Evolutionary conservation across 2,329 filamentous ascomycete genomes (phyloP), one percentile per base, ranked within the genome.

Genomic region (Dactylellina haptotyla): DNA sequence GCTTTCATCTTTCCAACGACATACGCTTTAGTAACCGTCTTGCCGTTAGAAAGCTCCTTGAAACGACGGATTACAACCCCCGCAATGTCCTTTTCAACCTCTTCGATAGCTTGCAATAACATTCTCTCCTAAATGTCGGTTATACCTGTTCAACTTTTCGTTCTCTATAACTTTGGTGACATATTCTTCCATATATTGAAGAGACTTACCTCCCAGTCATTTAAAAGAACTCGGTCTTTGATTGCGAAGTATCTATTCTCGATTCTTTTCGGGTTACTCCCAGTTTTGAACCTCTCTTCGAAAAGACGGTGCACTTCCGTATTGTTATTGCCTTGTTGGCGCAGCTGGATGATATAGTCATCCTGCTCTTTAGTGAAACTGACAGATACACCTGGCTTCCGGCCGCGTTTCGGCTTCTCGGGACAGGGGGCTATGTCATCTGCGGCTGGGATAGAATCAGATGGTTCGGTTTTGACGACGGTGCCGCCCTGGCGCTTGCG

Each of bases 101-200:
- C 61, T n/a, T 56, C 39, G 37, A 65, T 65, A n/a, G 61, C 50
- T 57, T 65, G 50, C 6, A 62, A 5, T 50, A 62, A 28, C 12
- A 51, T 25, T n/a, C 14, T 20, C 32, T 37, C 30, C 45, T 58
- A 39, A n/a, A n/a, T n/a, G n/a, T n/a, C n/a, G n/a, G n/a, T n/a
- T n/a, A n/a, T n/a, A n/a, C n/a, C n/a, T n/a, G n/a, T n/a, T n/a
- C n/a, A n/a, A n/a, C n/a, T n/a, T n/a, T n/a, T n/a, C n/a, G n/a
- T n/a, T n/a, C n/a, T n/a, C n/a, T 43, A 14, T 43, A 16, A 8
- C 10, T n/a, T 14, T 43, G n/a, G 10, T n/a, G 39, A 43, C 4
- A 43, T 43, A 16, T 16, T 4, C 4, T 8, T 4, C 6, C 5
- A 20, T 3, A 25, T 5, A 48, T 20, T 25, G 45, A 48, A 48